Evolutionary conservation across 371 early-diverging fungal species (phyloP), one percentile per base, ranked within the genome.

Genomic region (Mortierella polycephala): DNA sequence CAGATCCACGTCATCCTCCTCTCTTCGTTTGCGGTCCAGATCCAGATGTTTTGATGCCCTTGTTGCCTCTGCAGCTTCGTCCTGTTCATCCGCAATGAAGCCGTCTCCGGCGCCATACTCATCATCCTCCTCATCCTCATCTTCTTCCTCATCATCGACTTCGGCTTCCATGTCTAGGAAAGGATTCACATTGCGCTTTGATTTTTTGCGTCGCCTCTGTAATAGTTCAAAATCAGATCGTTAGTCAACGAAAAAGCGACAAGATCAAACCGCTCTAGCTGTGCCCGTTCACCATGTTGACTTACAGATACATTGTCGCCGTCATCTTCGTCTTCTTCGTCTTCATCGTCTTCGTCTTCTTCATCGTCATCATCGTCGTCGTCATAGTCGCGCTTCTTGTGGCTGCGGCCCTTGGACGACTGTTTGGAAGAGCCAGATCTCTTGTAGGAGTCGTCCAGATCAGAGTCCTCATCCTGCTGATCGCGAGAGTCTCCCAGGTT

Each of bases 91-190:
- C 51, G 88, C 92, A 57, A 93, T 93, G 62, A 92, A 92, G 13
- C 89, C 92, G 69, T 88, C 91, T 83, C 87, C 87, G 71, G 79
- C 80, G 37, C 84, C 92, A 64, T 91, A 91, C n/a, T 91, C 94
- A 21, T 90, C 89, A n/a, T 88, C 88, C 16, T 87, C 91, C 16
- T 92, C 92, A 4, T 91, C 89, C 4, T 91, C 92, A 39, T 93
- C 93, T 20, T 92, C 93, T 11, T 92, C 94, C 14, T 91, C 92
- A 46, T 92, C 92, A 41, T 89, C 92, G 51, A 93, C 93, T 23
- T 87, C 90, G 53, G 91, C 92, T 55, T 91, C 91, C 57, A 85
- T 87, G 52, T 91, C 90, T 66, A 91, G 84, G 37, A 82, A 85
- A 75, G 84, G 91, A 82, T 82, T 86, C 59, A 69, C 70, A 9